A percentile compares a stretch with the other conserved stretches of the same genome.
These are phyloP conservation scores for Ascoidea asiatica DNA, from an alignment of 805 yeast species.

Conservation along the genomic window DNA sequence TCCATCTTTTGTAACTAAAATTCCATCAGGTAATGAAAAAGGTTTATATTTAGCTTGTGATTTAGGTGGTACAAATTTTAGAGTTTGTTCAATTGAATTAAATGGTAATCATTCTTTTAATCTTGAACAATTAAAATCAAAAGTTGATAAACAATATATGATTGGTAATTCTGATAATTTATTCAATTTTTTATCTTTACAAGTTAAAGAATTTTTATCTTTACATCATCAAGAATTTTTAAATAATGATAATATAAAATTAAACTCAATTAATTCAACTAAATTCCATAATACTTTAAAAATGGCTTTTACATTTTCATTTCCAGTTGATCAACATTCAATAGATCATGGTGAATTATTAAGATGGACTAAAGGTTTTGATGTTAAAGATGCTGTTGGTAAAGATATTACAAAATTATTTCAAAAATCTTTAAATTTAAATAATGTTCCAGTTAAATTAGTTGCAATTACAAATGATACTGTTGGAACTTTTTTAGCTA, in stretches of 20 bases:
- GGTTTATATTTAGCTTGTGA: conserved; percentile 87
- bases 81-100: conserved; percentile 80
- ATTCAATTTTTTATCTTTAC: conserved; percentile 62
- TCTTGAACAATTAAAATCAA: conserved; percentile 61
- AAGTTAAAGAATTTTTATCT: conserved; percentile 50
- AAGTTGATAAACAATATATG: conserved; percentile 71
- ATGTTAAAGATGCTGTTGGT: conserved; percentile 61
- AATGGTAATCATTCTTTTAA: conserved; percentile 70
- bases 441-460: conserved; percentile 50
- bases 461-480: conserved; percentile 96
- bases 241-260: too few relatives aligned
- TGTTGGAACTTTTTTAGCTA: conserved; percentile 82
- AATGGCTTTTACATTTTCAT: conserved; percentile 87
- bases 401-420: conserved; percentile 62
- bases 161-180: conserved; percentile 51
- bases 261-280: too few relatives aligned
- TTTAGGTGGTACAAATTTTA: conserved; percentile 90
- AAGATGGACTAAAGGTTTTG: conserved; percentile 95
- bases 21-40: conserved; percentile 76
- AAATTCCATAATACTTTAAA: conserved; percentile 23
- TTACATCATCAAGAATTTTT: conserved; percentile 35
- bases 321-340: conserved; percentile 83
- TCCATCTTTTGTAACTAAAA: conserved; percentile 75
- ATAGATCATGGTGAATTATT: conserved; percentile 67
- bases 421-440: conserved; percentile 52